Conservation (phyloP, 2,329 filamentous ascomycete genomes). For the Endoconidiophora polonica region DNA sequence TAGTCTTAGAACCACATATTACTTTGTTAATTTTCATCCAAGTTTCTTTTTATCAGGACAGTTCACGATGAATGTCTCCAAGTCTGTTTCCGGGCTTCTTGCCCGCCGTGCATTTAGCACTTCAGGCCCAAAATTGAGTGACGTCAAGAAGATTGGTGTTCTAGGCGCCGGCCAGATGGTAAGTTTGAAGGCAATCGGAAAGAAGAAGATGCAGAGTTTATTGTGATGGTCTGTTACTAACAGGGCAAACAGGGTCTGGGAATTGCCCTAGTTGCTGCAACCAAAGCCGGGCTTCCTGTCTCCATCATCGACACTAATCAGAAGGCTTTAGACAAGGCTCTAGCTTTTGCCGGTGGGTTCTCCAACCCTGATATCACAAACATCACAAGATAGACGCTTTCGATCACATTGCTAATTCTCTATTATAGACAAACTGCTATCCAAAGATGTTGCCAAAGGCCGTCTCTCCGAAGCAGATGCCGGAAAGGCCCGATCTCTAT, state of each 20-base stretch:
- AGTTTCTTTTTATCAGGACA: constrained; percentile 6
- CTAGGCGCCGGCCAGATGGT: constrained; percentile 96
- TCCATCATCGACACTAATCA: constrained; percentile 73
- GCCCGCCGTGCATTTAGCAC: constrained; percentile 52
- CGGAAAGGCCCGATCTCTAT: constrained; percentile 49
- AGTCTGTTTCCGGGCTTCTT: constrained; percentile 11
- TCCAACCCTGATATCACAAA: not conserved
- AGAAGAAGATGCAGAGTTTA: not conserved
- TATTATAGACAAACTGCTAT: constrained; percentile 64
- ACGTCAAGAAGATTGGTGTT: constrained; percentile 79
- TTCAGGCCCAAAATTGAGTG: constrained; percentile 36
- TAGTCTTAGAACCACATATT: no score
- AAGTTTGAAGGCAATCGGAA: constrained; percentile 18
- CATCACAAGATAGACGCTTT: not conserved
- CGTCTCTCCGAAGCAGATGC: constrained; percentile 71
- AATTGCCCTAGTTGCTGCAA: constrained; percentile 85
- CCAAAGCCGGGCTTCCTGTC: constrained; percentile 68
- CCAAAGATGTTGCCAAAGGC: constrained; percentile 81
- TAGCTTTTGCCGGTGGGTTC: constrained; percentile 65
- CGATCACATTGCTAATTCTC: not conserved
- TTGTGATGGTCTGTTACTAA: constrained; percentile 9
- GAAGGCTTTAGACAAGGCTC: constrained; percentile 69
- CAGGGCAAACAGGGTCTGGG: constrained; percentile 55
- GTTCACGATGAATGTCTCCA: not conserved
- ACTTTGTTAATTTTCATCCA: constrained; percentile 1